Conservation (phyloP, 192 early-diverging fungal genomes). For the Haplosporangium gracile region DNA sequence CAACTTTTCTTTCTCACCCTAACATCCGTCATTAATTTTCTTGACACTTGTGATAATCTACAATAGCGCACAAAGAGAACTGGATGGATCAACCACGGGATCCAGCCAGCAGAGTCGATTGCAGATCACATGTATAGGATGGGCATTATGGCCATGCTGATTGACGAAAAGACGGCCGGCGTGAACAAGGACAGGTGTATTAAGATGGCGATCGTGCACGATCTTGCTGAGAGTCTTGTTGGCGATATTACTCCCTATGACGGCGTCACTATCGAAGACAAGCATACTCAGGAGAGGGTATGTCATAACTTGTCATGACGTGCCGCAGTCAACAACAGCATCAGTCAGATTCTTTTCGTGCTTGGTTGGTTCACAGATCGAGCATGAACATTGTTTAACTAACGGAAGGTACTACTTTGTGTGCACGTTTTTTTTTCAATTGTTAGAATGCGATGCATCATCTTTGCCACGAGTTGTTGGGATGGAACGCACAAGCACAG, state of each 20-base stretch:
- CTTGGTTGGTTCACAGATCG: not conserved
- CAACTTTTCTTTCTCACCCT: not conserved
- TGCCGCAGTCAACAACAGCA: not conserved
- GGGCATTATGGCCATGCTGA: constrained; percentile 88
- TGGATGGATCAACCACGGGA: constrained; percentile 86
- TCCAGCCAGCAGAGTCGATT: constrained; percentile 86
- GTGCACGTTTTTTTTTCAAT: not conserved
- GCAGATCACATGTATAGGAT: constrained; percentile 98
- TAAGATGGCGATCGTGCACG: constrained; percentile 95
- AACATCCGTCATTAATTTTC: not conserved
- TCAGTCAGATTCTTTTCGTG: not conserved
- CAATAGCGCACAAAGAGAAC: constrained; percentile 90
- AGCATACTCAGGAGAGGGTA: constrained; percentile 77
- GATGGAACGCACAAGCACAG: constrained; percentile 63
- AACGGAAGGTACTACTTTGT: not conserved
- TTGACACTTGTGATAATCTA: not conserved
- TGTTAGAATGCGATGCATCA: constrained; percentile 71
- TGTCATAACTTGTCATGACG: not conserved
- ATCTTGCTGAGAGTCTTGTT: constrained; percentile 88
- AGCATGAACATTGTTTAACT: not conserved
- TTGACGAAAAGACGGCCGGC: constrained; percentile 78
- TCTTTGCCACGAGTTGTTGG: constrained; percentile 70
- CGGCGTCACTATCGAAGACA: constrained; percentile 83
- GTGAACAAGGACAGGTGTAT: constrained; percentile 76
- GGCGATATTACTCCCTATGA: constrained; percentile 93